These are phyloP conservation scores for Diplocarpon rosae DNA, from an alignment of 2,329 filamentous ascomycete species.

Conservation along the genomic window DNA sequence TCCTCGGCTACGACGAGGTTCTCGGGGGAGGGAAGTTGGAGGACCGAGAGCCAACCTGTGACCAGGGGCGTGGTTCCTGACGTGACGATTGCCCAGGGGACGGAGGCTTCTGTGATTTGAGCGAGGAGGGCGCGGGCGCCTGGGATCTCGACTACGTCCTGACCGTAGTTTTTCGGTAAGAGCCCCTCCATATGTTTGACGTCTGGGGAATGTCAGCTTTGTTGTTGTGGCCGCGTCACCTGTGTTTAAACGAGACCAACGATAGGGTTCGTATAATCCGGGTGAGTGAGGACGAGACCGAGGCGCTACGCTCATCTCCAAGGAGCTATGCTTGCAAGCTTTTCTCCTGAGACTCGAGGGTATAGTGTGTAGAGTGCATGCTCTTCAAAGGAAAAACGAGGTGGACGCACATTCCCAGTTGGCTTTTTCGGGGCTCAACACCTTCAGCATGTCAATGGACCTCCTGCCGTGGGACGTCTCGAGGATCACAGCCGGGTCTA, in stretches of 20 bases:
- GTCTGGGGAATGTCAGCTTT: constrained; percentile 39
- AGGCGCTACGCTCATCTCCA: too few species aligned
- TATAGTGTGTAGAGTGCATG: not conserved
- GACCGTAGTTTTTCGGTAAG: constrained; percentile 66
- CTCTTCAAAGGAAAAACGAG: not conserved
- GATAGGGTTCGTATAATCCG: too few species aligned
- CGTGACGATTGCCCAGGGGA: constrained; percentile 72
- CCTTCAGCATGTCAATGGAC: constrained; percentile 73
- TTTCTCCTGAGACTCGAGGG: too few species aligned
- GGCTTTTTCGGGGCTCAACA: constrained; percentile 66
- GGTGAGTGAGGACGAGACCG: too few species aligned
- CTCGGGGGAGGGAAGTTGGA: constrained; percentile 53
- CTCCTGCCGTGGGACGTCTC: constrained; percentile 84
- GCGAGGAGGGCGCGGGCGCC: constrained; percentile 65
- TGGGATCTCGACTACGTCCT: constrained; percentile 74
- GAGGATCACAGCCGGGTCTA: constrained; percentile 75
- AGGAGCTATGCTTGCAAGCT: too few species aligned
- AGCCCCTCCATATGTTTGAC: constrained; percentile 66
- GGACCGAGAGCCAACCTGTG: constrained; percentile 58
- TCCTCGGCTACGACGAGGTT: constrained; percentile 67
- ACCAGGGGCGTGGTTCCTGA: constrained; percentile 61
- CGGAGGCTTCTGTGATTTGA: constrained; percentile 45
- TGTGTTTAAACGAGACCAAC: not conserved
- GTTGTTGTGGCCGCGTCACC: constrained; percentile 1
- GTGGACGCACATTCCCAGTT: constrained; percentile 76